Conservation (phyloP, 352 stramenopile species). For the Pythium guiyangense region DNA sequence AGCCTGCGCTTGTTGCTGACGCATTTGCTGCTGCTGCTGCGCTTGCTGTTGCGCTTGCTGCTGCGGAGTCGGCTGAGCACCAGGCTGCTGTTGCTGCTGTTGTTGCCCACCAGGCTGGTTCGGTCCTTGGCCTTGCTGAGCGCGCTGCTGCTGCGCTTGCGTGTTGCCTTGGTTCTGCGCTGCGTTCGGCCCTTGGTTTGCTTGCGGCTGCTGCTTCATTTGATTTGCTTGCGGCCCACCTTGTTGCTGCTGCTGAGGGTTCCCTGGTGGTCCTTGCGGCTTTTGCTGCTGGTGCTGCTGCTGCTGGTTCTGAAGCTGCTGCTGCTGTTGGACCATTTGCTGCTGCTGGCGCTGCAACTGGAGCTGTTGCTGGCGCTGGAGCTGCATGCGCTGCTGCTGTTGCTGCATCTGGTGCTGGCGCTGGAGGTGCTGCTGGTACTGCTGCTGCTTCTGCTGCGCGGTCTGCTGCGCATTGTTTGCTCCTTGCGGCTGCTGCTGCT, state of each 20-base stretch:
- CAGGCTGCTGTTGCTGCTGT: conserved; percentile 13
- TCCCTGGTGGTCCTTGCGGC: conserved; percentile 21
- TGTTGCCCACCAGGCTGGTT: conserved; percentile 24
- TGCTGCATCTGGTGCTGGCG: conserved; percentile 55
- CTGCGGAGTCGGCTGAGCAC: conserved; percentile 12
- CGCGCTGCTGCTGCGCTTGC: conserved; percentile 16
- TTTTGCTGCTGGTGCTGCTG: conserved; percentile 38
- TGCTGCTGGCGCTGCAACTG: conserved; percentile 41
- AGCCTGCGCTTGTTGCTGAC: conserved; percentile 25
- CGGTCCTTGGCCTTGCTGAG: conserved; percentile 6
- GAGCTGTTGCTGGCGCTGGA: conserved; percentile 38
- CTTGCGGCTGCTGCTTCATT: conserved; percentile 14
- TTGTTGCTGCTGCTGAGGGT: conserved; percentile 8
- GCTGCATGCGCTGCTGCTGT: conserved; percentile 25
- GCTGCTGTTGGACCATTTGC: conserved; percentile 14
- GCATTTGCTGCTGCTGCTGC: conserved; percentile 19
- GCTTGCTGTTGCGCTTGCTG: too few species aligned
- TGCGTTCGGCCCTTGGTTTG: conserved; percentile 18
- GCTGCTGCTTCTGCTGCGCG: conserved; percentile 46
- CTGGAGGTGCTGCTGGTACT: conserved; percentile 50
- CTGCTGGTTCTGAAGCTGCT: conserved; percentile 24
- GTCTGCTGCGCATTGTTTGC: conserved; percentile 23
- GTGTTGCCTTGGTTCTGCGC: background rate
- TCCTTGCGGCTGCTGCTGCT: conserved; percentile 14
- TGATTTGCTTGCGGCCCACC: conserved; percentile 7